Evolutionary conservation across 805 yeast species (phyloP).

Genomic region (Grigorovia transvaalensis): DNA sequence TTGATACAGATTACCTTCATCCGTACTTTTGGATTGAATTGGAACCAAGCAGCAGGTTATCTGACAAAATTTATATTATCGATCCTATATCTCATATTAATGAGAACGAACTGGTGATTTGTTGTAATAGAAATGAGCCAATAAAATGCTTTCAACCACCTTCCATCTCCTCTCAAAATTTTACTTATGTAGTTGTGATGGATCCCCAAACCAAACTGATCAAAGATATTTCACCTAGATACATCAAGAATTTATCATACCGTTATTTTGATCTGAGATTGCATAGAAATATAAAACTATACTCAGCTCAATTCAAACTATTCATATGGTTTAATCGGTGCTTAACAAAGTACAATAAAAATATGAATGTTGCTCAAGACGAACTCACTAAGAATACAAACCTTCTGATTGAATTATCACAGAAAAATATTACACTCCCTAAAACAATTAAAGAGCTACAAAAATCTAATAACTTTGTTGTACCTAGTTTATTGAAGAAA

Average conservation of each 20-base stretch:
- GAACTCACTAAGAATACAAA: constrained; percentile 3
- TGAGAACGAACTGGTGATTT: constrained; percentile 9
- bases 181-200: constrained; percentile 12
- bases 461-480: constrained; percentile 13
- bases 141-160: constrained; percentile 8
- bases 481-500: constrained; percentile 7
- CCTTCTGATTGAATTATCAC: constrained; percentile 3
- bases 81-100: constrained; percentile 19
- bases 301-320: constrained; percentile 6
- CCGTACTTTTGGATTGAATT: constrained; percentile 24
- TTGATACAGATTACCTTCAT: constrained; percentile 19
- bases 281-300: constrained; percentile 2
- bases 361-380: not conserved
- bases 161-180: constrained; percentile 8
- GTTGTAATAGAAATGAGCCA: constrained; percentile 6
- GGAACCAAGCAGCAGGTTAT: not conserved
- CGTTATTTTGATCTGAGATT: constrained; percentile 9
- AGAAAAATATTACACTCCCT: constrained; percentile 11
- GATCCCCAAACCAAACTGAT: constrained; percentile 5
- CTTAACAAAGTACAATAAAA: constrained; percentile 1
- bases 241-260: constrained; percentile 12
- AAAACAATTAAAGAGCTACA: constrained; percentile 7
- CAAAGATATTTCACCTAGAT: constrained; percentile 19
- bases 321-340: constrained; percentile 4
- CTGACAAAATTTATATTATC: constrained; percentile 9